Conservation (phyloP, 2,329 filamentous ascomycete species). For the Escovopsis sp. region DNA sequence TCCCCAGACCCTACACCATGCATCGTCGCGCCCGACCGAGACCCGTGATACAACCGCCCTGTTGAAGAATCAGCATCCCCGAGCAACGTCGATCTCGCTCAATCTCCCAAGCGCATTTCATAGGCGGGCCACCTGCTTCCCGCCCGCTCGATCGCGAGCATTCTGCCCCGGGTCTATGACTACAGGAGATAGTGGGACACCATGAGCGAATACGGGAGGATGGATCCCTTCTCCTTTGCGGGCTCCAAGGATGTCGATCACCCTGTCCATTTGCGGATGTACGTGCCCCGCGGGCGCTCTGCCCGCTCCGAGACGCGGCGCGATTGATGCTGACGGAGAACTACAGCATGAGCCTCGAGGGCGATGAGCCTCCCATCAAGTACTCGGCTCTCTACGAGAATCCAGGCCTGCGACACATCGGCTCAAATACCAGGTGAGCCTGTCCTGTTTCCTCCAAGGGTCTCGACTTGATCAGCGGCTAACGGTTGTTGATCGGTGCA, state of each 20-base stretch:
- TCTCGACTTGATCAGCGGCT: conserved; percentile 6
- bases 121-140: too few relatives aligned
- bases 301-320: neutral
- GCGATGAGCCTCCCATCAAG: conserved; percentile 26
- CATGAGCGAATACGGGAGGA: conserved; percentile 33
- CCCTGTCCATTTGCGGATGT: conserved; percentile 54
- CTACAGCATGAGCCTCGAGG: conserved; percentile 32
- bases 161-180: too few relatives aligned
- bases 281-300: conserved; percentile 10
- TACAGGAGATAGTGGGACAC: neutral
- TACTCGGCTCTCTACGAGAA: conserved; percentile 60
- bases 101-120: too few relatives aligned
- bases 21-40: too few relatives aligned
- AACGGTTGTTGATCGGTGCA: conserved; percentile 19
- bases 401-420: conserved; percentile 72
- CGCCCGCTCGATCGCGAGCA: too few relatives aligned
- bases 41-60: too few relatives aligned
- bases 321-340: conserved; percentile 9
- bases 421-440: conserved; percentile 61
- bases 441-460: too few relatives aligned
- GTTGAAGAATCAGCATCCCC: too few relatives aligned
- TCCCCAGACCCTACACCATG: too few relatives aligned
- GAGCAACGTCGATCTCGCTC: too few relatives aligned
- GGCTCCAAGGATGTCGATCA: conserved; percentile 73
- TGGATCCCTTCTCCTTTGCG: conserved; percentile 95